Conservation (phyloP, 768 basidiomycete species). For the Asterophora lycoperdoides region DNA sequence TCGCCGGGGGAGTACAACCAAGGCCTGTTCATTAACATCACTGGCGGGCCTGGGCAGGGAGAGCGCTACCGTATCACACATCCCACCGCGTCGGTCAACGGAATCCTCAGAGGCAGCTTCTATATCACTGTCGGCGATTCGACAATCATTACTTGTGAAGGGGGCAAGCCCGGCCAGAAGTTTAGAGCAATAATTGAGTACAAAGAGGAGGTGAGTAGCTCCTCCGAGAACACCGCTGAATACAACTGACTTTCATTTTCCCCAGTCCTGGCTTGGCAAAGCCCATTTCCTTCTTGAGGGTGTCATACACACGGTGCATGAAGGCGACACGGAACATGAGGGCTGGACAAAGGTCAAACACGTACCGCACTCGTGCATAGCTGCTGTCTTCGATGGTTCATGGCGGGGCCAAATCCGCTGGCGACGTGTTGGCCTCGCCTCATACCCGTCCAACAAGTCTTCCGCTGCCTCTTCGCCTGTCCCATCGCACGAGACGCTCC, state of each 20-base stretch:
- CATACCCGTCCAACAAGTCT: conserved; percentile 36
- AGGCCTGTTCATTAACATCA: conserved; percentile 81
- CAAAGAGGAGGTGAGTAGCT: conserved; percentile 80
- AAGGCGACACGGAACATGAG: conserved; percentile 55
- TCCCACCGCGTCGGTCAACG: conserved; percentile 87
- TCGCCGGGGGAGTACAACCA: conserved; percentile 80
- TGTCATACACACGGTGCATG: conserved; percentile 78
- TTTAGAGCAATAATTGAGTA: conserved; percentile 87
- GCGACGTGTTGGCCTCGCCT: conserved; percentile 52
- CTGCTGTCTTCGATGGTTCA: conserved; percentile 82
- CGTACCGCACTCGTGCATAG: conserved; percentile 72
- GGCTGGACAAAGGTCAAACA: conserved; percentile 88
- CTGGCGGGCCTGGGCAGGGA: conserved; percentile 67
- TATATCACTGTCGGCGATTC: conserved; percentile 85
- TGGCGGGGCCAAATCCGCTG: conserved; percentile 86
- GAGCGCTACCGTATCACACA: conserved; percentile 88
- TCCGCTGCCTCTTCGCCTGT: conserved; percentile 45
- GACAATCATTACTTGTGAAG: conserved; percentile 76
- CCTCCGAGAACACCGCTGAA: background rate
- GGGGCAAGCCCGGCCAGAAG: conserved; percentile 55
- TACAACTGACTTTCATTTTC: conserved; percentile 1
- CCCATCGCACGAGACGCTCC: conserved; percentile 42
- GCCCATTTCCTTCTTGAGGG: conserved; percentile 86
- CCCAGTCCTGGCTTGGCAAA: conserved; percentile 82
- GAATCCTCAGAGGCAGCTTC: conserved; percentile 85